phyloP scores from a whole-genome alignment of 2,329 filamentous ascomycete species.

The Calonectria pteridis region DNA sequence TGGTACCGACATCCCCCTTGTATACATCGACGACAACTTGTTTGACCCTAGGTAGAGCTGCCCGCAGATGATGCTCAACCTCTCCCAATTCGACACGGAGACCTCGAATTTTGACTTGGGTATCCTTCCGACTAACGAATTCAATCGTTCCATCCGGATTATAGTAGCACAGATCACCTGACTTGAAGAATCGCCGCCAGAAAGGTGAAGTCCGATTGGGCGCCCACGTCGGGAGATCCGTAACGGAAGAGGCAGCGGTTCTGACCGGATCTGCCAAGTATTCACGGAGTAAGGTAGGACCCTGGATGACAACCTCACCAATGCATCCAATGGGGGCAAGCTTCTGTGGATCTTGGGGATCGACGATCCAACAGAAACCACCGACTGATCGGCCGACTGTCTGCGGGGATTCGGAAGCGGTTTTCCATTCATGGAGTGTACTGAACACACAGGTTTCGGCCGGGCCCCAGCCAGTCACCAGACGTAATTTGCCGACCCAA shows the following conservation, averaged over 20 bases:
- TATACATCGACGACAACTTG: constrained; percentile 13
- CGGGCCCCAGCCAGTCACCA: constrained; percentile 37
- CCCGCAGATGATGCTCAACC: constrained; percentile 27
- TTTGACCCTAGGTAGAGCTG: neutral
- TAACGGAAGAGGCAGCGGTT: constrained; percentile 44
- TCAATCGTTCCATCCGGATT: constrained; percentile 50
- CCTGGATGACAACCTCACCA: constrained; percentile 47
- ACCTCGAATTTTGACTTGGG: constrained; percentile 68
- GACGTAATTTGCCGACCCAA: constrained; percentile 30
- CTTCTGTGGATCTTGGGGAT: constrained; percentile 32
- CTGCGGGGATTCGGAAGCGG: neutral
- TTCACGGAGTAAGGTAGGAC: constrained; percentile 38
- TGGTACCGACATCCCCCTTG: neutral
- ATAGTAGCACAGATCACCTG: constrained; percentile 43
- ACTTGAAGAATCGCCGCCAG: constrained; percentile 33
- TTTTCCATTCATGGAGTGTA: neutral
- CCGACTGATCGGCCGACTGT: neutral
- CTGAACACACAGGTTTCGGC: constrained; percentile 26
- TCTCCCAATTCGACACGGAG: constrained; percentile 60
- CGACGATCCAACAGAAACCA: constrained; percentile 41
- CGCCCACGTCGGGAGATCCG: constrained; percentile 41
- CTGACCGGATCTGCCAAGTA: constrained; percentile 38
- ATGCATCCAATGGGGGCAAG: constrained; percentile 37
- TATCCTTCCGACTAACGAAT: constrained; percentile 64
- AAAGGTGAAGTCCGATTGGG: constrained; percentile 24